Conservation (phyloP, 495 filamentous ascomycete species). For the Aspergillus conjunctus region DNA sequence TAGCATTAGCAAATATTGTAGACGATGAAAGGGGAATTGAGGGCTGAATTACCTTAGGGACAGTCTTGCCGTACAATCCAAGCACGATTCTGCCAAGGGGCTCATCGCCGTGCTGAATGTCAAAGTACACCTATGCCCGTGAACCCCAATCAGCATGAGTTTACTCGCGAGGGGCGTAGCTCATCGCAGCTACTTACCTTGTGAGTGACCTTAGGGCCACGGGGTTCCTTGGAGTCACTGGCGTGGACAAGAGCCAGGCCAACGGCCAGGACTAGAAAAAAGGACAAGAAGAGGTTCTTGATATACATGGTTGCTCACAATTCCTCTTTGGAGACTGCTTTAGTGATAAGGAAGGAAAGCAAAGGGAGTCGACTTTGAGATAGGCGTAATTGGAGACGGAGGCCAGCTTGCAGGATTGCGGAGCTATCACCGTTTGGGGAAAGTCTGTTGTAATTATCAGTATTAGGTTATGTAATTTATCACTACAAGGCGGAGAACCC, state of each 20-base stretch:
- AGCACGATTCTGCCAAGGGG: constrained; percentile 83
- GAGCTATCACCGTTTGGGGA: constrained; percentile 25
- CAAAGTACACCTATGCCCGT: constrained; percentile 77
- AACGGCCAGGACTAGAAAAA: constrained; percentile 73
- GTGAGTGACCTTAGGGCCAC: constrained; percentile 94
- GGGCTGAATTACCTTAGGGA: constrained; percentile 67
- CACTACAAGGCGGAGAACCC: neutral
- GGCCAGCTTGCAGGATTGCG: constrained; percentile 48
- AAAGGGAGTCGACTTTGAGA: constrained; percentile 19
- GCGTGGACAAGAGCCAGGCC: constrained; percentile 64
- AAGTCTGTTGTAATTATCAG: constrained; percentile 7
- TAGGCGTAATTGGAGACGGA: constrained; percentile 25
- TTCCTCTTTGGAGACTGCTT: constrained; percentile 11
- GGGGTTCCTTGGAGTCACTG: constrained; percentile 56
- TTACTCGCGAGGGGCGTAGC: neutral
- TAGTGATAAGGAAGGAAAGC: constrained; percentile 16
- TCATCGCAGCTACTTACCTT: constrained; percentile 58
- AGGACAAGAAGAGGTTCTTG: constrained; percentile 58
- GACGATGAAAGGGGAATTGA: neutral
- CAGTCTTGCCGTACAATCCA: constrained; percentile 96
- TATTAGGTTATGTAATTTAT: constrained; percentile 9
- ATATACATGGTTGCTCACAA: constrained; percentile 51
- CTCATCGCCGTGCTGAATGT: constrained; percentile 89
- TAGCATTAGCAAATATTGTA: neutral
- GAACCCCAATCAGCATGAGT: constrained; percentile 7